Conservation (phyloP, 2,329 filamentous ascomycete species). For the Aspergillus niger region DNA sequence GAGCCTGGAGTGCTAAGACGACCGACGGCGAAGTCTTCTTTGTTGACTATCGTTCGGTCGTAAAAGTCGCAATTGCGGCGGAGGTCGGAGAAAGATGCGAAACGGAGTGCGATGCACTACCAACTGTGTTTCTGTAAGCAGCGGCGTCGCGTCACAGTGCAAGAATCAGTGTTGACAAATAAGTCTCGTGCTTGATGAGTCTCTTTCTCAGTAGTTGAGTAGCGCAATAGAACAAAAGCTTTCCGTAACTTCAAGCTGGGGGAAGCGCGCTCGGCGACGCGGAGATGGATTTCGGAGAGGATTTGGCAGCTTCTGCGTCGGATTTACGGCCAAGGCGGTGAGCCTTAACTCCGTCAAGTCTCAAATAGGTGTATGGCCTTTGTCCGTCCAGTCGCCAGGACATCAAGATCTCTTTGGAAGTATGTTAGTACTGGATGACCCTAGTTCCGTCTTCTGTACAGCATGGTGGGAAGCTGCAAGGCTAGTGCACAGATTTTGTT, state of each 20-base stretch:
- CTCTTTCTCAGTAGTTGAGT: background rate
- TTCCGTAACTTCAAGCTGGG: background rate
- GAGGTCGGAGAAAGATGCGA: conserved; percentile 17
- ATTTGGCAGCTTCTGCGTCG: conserved; percentile 18
- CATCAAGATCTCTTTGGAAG: too few species aligned
- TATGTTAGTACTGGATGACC: too few species aligned
- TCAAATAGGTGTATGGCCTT: background rate
- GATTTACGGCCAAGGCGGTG: conserved; percentile 21
- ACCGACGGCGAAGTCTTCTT: background rate
- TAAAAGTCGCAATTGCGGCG: conserved; percentile 2
- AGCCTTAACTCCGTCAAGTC: conserved; percentile 11
- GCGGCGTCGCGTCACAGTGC: background rate
- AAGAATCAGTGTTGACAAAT: background rate
- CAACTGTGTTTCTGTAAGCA: background rate
- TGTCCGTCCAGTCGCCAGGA: background rate
- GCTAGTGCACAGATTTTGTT: too few species aligned
- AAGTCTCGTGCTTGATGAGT: background rate
- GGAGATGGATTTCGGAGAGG: conserved; percentile 11
- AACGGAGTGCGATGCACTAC: background rate
- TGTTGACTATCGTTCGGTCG: background rate
- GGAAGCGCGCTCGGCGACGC: conserved; percentile 9
- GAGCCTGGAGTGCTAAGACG: background rate
- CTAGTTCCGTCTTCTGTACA: too few species aligned
- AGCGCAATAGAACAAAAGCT: background rate
- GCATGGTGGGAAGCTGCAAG: too few species aligned